Conservation (phyloP, 768 basidiomycete genomes). For the Russula dissimulans region DNA sequence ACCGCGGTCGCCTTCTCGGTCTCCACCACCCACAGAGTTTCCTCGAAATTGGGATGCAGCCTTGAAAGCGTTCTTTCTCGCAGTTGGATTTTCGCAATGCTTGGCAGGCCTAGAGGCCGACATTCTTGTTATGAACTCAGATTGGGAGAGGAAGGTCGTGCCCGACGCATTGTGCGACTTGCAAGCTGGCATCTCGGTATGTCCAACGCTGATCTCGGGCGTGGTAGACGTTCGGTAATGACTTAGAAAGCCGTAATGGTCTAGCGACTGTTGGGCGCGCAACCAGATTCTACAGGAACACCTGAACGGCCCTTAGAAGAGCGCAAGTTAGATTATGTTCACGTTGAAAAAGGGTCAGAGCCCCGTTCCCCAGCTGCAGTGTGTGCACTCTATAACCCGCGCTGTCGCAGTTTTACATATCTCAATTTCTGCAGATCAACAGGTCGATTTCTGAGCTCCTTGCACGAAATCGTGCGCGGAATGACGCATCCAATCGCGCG, state of each 20-base stretch:
- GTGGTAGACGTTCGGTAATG: slow-evolving; percentile 9
- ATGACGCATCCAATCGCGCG: slow-evolving; percentile 65
- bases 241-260: slow-evolving; percentile 9
- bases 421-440: slow-evolving; percentile 35
- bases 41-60: slow-evolving; percentile 20
- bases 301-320: slow-evolving; percentile 42
- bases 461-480: slow-evolving; percentile 58
- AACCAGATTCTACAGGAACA: slow-evolving; percentile 23
- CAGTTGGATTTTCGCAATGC: slow-evolving; percentile 23
- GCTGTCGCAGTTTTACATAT: background rate
- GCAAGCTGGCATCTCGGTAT: slow-evolving; percentile 19
- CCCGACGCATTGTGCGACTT: slow-evolving; percentile 21
- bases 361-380: slow-evolving; percentile 54
- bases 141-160: slow-evolving; percentile 22
- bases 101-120: slow-evolving; percentile 23
- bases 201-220: background rate
- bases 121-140: slow-evolving; percentile 25
- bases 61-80: slow-evolving; percentile 16
- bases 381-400: slow-evolving; percentile 23
- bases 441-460: slow-evolving; percentile 66
- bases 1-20: slow-evolving; percentile 9
- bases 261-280: slow-evolving; percentile 15
- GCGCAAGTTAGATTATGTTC: slow-evolving; percentile 57
- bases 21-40: slow-evolving; percentile 16
- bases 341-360: slow-evolving; percentile 36